phyloP scores from a whole-genome alignment of 495 filamentous ascomycete genomes.

The Neurospora sp. region DNA sequence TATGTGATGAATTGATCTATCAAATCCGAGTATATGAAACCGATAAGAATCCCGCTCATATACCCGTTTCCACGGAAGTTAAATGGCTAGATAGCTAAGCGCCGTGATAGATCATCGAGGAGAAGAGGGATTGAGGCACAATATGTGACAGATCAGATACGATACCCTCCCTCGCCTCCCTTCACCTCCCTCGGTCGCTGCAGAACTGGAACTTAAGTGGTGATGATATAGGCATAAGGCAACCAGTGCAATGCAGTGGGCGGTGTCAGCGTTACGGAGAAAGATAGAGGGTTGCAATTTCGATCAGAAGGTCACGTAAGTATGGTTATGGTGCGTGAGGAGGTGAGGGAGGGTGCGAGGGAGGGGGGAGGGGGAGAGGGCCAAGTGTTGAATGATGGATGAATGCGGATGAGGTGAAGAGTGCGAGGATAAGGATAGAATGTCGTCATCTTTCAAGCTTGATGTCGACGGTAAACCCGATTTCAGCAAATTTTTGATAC shows the following conservation, averaged over 20 bases:
- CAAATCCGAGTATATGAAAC: not conserved
- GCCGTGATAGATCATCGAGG: not conserved
- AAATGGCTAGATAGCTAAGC: not conserved
- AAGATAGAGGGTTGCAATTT: not conserved
- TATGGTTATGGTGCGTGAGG: not conserved
- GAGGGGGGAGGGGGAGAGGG: not conserved
- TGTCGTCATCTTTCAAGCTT: not conserved
- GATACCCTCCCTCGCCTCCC: not conserved
- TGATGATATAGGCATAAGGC: not conserved
- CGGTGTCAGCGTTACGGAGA: not conserved
- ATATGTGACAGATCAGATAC: not conserved
- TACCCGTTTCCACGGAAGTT: not conserved
- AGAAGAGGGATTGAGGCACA: not conserved
- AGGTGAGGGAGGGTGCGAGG: not conserved
- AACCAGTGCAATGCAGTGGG: not conserved
- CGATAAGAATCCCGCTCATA: not conserved
- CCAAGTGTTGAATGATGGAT: not conserved
- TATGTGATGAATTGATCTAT: not conserved
- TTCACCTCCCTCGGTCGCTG: not conserved
- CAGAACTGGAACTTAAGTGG: not conserved
- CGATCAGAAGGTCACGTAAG: not conserved
- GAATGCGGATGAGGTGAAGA: not conserved
- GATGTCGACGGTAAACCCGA: not conserved
- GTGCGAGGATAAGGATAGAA: not conserved
- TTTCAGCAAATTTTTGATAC: not conserved